Conservation (phyloP, 192 early-diverging fungal genomes). For the Gaertneriomyces sp. region DNA sequence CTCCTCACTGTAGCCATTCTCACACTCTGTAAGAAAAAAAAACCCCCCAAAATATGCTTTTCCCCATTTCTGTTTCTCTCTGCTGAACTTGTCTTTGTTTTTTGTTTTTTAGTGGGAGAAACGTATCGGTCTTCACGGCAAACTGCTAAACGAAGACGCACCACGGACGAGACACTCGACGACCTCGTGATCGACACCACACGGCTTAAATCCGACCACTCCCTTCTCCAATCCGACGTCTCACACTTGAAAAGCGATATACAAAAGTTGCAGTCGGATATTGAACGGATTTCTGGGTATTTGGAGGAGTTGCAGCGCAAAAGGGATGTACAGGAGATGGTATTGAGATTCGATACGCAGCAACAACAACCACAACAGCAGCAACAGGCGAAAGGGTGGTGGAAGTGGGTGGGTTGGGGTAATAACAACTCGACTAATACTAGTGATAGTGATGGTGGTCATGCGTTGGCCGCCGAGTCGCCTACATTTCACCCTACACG, state of each 20-base stretch:
- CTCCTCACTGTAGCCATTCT: slow-evolving; percentile 39
- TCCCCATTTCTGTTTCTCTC: too few relatives aligned
- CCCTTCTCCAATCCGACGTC: neutral
- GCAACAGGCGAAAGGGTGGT: too few relatives aligned
- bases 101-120: slow-evolving; percentile 15
- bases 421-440: too few relatives aligned
- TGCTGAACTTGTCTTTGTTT: too few relatives aligned
- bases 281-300: neutral
- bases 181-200: neutral
- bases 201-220: neutral
- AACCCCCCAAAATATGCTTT: too few relatives aligned
- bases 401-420: too few relatives aligned
- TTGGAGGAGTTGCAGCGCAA: neutral
- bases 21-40: slow-evolving; percentile 23
- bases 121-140: slow-evolving; percentile 12
- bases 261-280: slow-evolving; percentile 3
- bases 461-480: too few relatives aligned
- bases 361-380: too few relatives aligned
- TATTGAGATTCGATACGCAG: too few relatives aligned
- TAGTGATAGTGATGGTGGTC: too few relatives aligned
- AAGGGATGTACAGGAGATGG: too few relatives aligned
- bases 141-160: slow-evolving; percentile 1
- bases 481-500: too few relatives aligned
- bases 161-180: slow-evolving; percentile 10
- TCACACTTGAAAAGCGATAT: slow-evolving; percentile 9